phyloP scores from a whole-genome alignment of 176 grass and related monocot species.

The Triticum monococcum region DNA sequence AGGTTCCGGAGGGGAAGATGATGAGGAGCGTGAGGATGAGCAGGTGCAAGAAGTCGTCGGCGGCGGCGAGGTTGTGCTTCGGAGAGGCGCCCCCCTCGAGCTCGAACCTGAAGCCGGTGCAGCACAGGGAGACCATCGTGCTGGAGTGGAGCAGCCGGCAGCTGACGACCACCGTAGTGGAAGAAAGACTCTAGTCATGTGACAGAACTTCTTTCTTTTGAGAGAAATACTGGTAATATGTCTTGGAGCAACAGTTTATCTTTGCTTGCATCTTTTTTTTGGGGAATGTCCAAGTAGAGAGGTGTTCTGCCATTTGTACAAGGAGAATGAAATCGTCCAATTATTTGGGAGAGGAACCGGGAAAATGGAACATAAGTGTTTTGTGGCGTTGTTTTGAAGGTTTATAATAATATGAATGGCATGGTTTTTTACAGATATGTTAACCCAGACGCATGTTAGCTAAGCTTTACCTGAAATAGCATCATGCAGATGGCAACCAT shows the following conservation, averaged over 20 bases:
- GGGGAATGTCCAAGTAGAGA: too few species aligned
- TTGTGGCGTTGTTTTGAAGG: neutral
- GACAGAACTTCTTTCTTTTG: neutral
- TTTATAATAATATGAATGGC: neutral
- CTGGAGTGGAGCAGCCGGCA: slow-evolving; percentile 62
- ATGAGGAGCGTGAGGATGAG: slow-evolving; percentile 62
- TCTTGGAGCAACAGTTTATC: neutral
- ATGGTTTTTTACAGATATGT: neutral
- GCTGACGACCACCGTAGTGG: slow-evolving; percentile 52
- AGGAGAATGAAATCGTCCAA: neutral
- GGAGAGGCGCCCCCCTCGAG: neutral
- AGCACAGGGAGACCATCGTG: slow-evolving; percentile 80
- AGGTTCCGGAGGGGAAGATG: slow-evolving; percentile 39
- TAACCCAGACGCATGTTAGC: neutral
- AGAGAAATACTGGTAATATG: neutral
- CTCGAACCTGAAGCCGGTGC: slow-evolving; percentile 37
- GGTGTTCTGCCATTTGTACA: neutral
- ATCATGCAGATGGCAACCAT: too few species aligned
- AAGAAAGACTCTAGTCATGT: slow-evolving; percentile 43
- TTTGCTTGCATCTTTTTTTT: too few species aligned
- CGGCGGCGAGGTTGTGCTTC: slow-evolving; percentile 26
- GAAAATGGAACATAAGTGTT: neutral
- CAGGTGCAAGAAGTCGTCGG: slow-evolving; percentile 41
- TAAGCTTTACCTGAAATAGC: neutral
- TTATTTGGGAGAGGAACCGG: neutral